Evolutionary conservation across 306 rosid genomes (phyloP), one percentile per base, ranked within the genome.

Genomic region (Luffa acutangula): DNA sequence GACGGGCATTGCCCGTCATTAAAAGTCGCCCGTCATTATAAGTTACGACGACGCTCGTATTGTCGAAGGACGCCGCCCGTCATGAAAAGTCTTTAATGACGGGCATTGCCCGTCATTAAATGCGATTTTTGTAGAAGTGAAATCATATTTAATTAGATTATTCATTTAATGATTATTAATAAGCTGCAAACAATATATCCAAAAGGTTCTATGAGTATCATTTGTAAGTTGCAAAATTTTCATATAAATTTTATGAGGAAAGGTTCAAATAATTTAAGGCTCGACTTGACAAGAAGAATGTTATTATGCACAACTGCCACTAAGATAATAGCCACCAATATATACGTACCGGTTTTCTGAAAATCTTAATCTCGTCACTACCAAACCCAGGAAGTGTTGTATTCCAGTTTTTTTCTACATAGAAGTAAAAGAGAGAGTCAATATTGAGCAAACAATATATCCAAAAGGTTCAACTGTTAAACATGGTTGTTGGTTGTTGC

Each of bases 311-410:
- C 31, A 42, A 41, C 36, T 33, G 45, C 41, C 36, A 39, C 70
- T 39, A 51, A 81, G 18, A 78, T 76, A 80, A 34, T 18, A 82
- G 84, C 31, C 72, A 76, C 78, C 57, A 58, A 78, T 63, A 62
- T 25, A 72, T 39, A 80, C 85, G 83, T 80, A 93, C 99, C 57
- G 82, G 97, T 86, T 87, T 95, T 80, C 80, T 90, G 88, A 80
- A 93, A 86, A 90, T 83, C 84, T 95, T 95, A 78, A 95, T 95
- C 83, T 95, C 97, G 76, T 95, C 99, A 39, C 97, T 89, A 49
- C 90, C 91, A 83, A 95, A 95, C 75, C 98, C 98, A 82, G 97
- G 97, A 87, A 95, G 97, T 58, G 93, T 79, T 77, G 93, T 87
- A 82, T 88, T 93, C 99, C 98, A 95, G 82, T 86, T 87, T 83